Conservation (phyloP, 352 stramenopile species). For the Globisporangium polare region DNA sequence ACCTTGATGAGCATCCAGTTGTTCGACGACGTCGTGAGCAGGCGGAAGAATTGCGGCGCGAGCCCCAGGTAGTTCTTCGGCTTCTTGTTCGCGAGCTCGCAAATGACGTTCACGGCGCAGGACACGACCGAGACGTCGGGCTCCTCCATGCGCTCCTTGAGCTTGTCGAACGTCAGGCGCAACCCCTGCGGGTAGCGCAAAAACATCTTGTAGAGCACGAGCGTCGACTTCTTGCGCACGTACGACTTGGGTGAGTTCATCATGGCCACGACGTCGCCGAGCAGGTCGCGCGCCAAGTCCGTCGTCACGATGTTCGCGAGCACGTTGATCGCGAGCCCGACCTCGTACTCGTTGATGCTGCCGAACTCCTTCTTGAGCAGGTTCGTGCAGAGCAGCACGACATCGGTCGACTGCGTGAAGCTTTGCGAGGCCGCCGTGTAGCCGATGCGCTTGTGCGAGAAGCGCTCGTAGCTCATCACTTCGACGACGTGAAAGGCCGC, state of each 20-base stretch:
- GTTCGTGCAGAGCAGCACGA: conserved; percentile 98
- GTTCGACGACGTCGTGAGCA: conserved; percentile 97
- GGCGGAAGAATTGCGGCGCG: conserved; percentile 97
- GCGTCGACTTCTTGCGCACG: conserved; percentile 97
- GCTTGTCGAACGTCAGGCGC: conserved; percentile 96
- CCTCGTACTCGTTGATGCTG: conserved; percentile 92
- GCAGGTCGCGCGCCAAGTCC: conserved; percentile 93
- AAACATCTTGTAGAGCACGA: conserved; percentile 99
- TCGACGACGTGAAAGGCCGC: conserved; percentile 98
- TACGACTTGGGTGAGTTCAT: conserved; percentile 94
- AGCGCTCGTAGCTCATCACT: conserved; percentile 95
- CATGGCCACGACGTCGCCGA: conserved; percentile 90
- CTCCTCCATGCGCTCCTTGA: conserved; percentile 97
- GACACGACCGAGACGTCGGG: conserved; percentile 94
- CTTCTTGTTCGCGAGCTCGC: conserved; percentile 98
- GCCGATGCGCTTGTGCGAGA: conserved; percentile 96
- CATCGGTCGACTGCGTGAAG: conserved; percentile 97
- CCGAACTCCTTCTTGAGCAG: conserved; percentile 97
- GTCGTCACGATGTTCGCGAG: conserved; percentile 98
- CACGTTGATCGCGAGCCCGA: conserved; percentile 97
- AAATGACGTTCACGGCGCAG: conserved; percentile 99
- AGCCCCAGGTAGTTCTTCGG: conserved; percentile 98
- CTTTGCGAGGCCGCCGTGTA: conserved; percentile 95
- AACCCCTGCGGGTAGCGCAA: conserved; percentile 97
- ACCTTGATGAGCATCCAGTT: conserved; percentile 99